Evolutionary conservation across 2,329 filamentous ascomycete species (phyloP).

Genomic region (Cercospora brassicicola): DNA sequence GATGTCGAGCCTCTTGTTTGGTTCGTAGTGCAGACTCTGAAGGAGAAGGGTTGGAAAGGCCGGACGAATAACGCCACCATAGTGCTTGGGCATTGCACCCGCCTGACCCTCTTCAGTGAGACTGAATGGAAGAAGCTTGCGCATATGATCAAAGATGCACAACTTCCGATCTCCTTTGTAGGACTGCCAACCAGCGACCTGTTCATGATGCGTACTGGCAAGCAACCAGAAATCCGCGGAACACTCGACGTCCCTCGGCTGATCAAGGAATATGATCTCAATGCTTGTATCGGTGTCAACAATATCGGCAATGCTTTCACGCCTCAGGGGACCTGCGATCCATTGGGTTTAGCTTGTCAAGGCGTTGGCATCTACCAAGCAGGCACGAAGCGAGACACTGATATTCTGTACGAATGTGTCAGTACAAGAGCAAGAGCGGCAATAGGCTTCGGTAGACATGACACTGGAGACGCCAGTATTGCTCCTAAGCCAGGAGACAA

Average conservation of each 20-base stretch:
- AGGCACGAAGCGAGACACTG: slow-evolving; percentile 60
- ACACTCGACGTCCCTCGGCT: slow-evolving; percentile 63
- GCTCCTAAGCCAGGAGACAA: slow-evolving; percentile 40
- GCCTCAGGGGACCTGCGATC: slow-evolving; percentile 67
- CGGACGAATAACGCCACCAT: slow-evolving; percentile 50
- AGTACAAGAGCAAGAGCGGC: slow-evolving; percentile 36
- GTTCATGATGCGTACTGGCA: slow-evolving; percentile 64
- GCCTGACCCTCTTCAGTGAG: slow-evolving; percentile 58
- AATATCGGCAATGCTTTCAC: slow-evolving; percentile 76
- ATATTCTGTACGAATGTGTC: slow-evolving; percentile 57
- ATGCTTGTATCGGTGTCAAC: slow-evolving; percentile 65
- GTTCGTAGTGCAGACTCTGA: slow-evolving; percentile 55
- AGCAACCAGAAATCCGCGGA: slow-evolving; percentile 48
- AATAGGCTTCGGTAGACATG: slow-evolving; percentile 34
- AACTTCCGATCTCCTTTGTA: slow-evolving; percentile 64
- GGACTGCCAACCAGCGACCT: slow-evolving; percentile 70
- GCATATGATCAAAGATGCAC: slow-evolving; percentile 47
- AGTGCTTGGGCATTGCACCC: slow-evolving; percentile 68
- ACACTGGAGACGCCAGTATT: slow-evolving; percentile 31
- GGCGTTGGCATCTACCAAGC: slow-evolving; percentile 68
- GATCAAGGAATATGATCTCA: slow-evolving; percentile 59
- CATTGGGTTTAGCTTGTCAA: slow-evolving; percentile 61
- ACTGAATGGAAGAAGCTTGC: slow-evolving; percentile 55
- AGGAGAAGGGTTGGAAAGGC: slow-evolving; percentile 52
- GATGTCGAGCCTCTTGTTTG: slow-evolving; percentile 54